Percentiles rank a stretch among this genome's conserved stretches.
Evolutionary conservation across 441 rosid species (phyloP).

Genomic region (Adansonia grandidieri): DNA sequence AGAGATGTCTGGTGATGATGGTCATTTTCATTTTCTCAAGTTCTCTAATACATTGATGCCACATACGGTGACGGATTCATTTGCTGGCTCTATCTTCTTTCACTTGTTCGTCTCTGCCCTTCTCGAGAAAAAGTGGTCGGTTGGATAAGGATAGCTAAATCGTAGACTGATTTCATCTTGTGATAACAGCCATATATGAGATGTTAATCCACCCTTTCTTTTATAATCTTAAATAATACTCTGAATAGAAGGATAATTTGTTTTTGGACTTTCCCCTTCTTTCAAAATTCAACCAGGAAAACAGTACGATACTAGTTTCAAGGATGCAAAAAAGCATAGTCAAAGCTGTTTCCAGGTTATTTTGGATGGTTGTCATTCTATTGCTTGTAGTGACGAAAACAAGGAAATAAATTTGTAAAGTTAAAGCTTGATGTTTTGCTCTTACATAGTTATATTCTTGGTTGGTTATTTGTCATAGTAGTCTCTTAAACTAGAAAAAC

Average conservation of each 20-base stretch:
- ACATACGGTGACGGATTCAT: slow-evolving; percentile 30
- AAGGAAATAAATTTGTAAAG: not conserved
- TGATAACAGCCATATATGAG: not conserved
- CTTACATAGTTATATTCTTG: not conserved
- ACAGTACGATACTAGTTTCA: slow-evolving; percentile 7
- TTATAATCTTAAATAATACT: not conserved
- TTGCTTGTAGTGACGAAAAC: not conserved
- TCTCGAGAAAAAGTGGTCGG: slow-evolving; percentile 7
- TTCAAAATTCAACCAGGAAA: slow-evolving; percentile 17
- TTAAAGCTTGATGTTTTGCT: not conserved
- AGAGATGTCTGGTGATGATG: slow-evolving; percentile 71
- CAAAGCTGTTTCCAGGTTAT: not conserved
- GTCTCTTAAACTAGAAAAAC: not conserved
- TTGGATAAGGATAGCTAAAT: slow-evolving; percentile 20
- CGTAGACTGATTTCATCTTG: slow-evolving; percentile 16
- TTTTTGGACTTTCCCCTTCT: not conserved
- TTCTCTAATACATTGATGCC: slow-evolving; percentile 10
- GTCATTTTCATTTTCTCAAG: slow-evolving; percentile 13
- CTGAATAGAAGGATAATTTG: slow-evolving; percentile 20
- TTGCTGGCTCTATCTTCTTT: slow-evolving; percentile 33
- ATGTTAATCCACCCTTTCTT: slow-evolving; percentile 3
- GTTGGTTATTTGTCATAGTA: not conserved
- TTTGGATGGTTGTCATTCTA: not conserved
- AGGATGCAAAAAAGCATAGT: slow-evolving; percentile 6
- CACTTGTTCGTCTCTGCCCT: slow-evolving; percentile 12